Evolutionary conservation across 139 green algal genomes (phyloP), one percentile per base, ranked within the genome.

Genomic region (Coelastrella sp.): DNA sequence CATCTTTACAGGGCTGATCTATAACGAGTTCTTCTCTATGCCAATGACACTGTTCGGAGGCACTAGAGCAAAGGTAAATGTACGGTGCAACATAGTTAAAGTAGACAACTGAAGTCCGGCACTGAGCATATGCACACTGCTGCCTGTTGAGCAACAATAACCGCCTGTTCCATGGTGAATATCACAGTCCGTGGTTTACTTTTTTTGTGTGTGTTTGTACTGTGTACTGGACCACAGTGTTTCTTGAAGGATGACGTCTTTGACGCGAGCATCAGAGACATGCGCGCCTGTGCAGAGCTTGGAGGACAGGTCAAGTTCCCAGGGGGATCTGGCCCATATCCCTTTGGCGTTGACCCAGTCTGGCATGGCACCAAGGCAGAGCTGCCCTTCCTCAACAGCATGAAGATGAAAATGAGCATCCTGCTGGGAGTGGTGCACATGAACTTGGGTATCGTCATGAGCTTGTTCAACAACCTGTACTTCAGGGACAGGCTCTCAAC

Each of bases 391-490:
- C 92, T 98, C 78, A 99, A 99, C 95, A 97, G 94, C 4, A 89
- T 99, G 85, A 99, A 99, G 94, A 99, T 99, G 98, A 99, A 99
- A 96, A 98, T 99, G 97, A 97, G 91, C 79, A 99, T 99, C 91
- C 22, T 99, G 56, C 90, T 99, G 82, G 98, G 95, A 72, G 94
- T 99, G 0, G 82, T 92, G 25, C 98, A 99, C 92, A 99, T 99
- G 98, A 98, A 98, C 91, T 89, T 97, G 17, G 98, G 98, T 80
- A 99, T 99, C 84, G 70, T 99, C n/a, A 96, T 99, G 91, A 97
- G 91, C 15, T 91, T 97, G 72, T 97, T 98, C 94, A 99, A 99
- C 93, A 96, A 99, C 87, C 58, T 92, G 61, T 97, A 96, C 93
- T 97, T 97, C 95, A 93, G 94, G 49, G 96, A 99, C 94, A 83